Base-by-base conservation (phyloP, 1,284 basidiomycete genomes). In the Fomes fomentarius region DNA sequence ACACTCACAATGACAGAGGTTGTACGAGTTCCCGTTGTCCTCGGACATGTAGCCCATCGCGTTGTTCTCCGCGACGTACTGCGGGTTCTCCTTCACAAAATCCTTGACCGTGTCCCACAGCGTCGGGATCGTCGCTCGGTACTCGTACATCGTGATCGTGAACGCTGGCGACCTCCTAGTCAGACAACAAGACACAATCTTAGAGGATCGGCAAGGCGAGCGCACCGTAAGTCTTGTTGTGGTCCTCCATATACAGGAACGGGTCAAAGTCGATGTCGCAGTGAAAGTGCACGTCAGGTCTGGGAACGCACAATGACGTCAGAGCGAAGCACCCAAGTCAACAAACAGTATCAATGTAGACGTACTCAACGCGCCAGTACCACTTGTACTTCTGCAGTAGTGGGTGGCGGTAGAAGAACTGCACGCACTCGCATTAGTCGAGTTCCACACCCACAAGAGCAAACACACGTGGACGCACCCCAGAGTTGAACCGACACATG, bases 61-160 rank as follows among this genome's bases (percentile, higher is more conserved):
- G 68, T 93, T 93, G 63, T 86, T 78, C 43, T 78, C 68, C 0
- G 83, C 76, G 22, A 93, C 65, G 62, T 84, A 80, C 57, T 91
- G 72, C 0, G 89, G 87, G 64, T 92, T 72, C 46, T 72, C 53
- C 22, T 74, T 61, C 40, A 82, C 81, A 71, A 93, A 93, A 26
- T 88, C 85, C 65, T 80, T 80, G n/a, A 86, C 85, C 17, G 80
- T 74, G 3, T 79, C 72, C 91, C 91, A 94, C 0, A 94, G 76
- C 0, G 87, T 88, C 4, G 84, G 81, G 41, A 93, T 89, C 0
- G 91, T 94, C 55, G 81, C 80, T 45, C 78, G 73, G 68, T 84
- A 91, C 69, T 94, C 92, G 70, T 86, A 88, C 67, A 93, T 76
- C 1, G 89, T 82, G 41, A 94, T 82, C 0, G 88, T 91, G 70